These are phyloP conservation scores for Carex sylvatica DNA, from an alignment of 202 grass and related monocot species.

Conservation along the genomic window DNA sequence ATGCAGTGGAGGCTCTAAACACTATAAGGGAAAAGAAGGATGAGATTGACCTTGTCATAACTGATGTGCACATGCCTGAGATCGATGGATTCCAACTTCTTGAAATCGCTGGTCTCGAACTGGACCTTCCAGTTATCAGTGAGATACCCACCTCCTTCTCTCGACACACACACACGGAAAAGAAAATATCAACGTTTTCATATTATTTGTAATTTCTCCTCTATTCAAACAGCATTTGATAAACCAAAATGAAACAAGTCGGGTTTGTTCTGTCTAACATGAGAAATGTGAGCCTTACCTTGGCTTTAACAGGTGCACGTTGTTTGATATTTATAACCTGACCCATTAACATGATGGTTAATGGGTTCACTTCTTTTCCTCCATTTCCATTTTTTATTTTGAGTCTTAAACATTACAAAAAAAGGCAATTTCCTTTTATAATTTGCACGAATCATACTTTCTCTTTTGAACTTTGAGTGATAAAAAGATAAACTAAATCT, in stretches of 20 bases:
- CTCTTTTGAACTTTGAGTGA: not conserved
- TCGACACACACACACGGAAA: not conserved
- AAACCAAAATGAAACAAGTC: not conserved
- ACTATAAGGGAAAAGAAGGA: conserved; percentile 50
- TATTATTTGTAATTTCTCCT: not conserved
- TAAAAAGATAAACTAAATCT: not conserved
- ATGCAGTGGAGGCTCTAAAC: conserved; percentile 35
- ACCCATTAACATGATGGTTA: not conserved
- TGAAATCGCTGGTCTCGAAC: conserved; percentile 56
- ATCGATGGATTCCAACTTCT: conserved; percentile 76
- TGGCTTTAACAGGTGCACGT: not conserved
- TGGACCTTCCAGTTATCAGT: conserved; percentile 83
- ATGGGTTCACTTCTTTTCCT: not conserved
- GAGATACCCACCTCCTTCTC: conserved; percentile 1
- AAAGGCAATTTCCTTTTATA: not conserved
- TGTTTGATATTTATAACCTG: not conserved
- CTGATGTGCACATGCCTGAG: conserved; percentile 50
- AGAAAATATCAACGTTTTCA: not conserved
- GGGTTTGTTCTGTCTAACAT: not conserved
- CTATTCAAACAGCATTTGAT: not conserved
- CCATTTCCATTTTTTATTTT: not conserved
- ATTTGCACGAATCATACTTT: not conserved
- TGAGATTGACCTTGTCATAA: conserved; percentile 65
- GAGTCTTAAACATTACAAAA: not conserved
- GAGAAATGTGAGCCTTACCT: not conserved